Base-by-base conservation (phyloP, 345 rosid species). In the Pugionium cornutum region DNA sequence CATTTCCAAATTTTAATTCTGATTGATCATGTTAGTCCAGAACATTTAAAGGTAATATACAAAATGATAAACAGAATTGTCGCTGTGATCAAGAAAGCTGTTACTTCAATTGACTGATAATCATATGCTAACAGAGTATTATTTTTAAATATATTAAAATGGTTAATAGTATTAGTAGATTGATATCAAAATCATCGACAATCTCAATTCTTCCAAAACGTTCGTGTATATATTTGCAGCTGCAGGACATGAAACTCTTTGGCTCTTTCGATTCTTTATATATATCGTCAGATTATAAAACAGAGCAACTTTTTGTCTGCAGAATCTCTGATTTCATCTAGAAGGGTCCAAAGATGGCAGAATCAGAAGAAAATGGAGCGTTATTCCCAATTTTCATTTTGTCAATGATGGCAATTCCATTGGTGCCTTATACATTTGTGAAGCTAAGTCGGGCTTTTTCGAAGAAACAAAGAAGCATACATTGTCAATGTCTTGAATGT, bases 301-400 rank as follows among this genome's bases (percentile, higher is more conserved):
- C 36, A 18, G 18, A 18, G 18, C 18, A 18, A 18, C 43, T 9
- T n/a, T 7, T 64, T 52, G 4, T n/a, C 6, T 71, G 70, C 47
- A 72, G 76, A n/a, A 6, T 55, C 58, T 63, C 40, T 71, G 40
- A 51, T 47, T 40, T 67, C 29, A 32, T 58, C 39, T 25, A 77
- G 74, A 73, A 79, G 78, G 35, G 61, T 25, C 26, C 44, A 28
- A 50, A 56, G 58, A 94, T 94, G 97, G 95, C 84, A 49, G 86
- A 86, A 35, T 64, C 95, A 2, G 96, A 94, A 74, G 99, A 90
- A 64, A 94, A 66, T 58, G 72, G 92, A 11, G 83, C 85, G 0
- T 72, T 90, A 70, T 94, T 94, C 70, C 99, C 99, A 0, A 90
- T 90, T 72, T 94, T 94, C 70, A 85, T 94, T 64, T 75, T 94